Conservation (phyloP, 75 land plant genomes). For the Cryptomeria japonica region DNA sequence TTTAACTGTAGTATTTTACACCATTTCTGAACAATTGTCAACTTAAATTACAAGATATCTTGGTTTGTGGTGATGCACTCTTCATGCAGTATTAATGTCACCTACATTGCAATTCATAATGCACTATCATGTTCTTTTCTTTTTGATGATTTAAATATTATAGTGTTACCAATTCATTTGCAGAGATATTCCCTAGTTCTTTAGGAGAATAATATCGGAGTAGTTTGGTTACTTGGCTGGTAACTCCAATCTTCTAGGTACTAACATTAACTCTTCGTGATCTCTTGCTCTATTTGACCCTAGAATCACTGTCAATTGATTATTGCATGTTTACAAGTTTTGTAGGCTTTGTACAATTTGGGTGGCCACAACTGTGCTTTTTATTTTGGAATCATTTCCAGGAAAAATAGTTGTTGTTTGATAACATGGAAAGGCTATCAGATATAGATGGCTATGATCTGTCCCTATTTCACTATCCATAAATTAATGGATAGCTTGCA, state of each 20-base stretch:
- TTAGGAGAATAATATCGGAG: not conserved
- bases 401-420: not conserved
- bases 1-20: too few species aligned
- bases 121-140: not conserved
- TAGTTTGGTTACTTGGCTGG: not conserved
- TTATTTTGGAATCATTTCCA: not conserved
- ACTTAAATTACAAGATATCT: not conserved
- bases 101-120: not conserved
- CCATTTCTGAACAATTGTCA: too few species aligned
- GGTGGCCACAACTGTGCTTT: not conserved
- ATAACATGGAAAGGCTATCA: not conserved
- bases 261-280: not conserved
- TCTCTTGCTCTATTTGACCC: not conserved
- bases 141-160: not conserved
- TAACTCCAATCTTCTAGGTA: not conserved
- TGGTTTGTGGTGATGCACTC: not conserved
- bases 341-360: not conserved
- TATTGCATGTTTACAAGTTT: not conserved
- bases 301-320: not conserved
- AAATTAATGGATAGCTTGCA: not conserved
- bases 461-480: not conserved
- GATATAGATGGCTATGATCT: not conserved
- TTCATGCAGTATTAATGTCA: not conserved
- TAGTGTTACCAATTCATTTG: not conserved
- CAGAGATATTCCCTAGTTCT: not conserved